These are phyloP conservation scores for Plasmodium gallinaceum DNA, from an alignment of 169 alveolate genomes.

Conservation along the genomic window DNA sequence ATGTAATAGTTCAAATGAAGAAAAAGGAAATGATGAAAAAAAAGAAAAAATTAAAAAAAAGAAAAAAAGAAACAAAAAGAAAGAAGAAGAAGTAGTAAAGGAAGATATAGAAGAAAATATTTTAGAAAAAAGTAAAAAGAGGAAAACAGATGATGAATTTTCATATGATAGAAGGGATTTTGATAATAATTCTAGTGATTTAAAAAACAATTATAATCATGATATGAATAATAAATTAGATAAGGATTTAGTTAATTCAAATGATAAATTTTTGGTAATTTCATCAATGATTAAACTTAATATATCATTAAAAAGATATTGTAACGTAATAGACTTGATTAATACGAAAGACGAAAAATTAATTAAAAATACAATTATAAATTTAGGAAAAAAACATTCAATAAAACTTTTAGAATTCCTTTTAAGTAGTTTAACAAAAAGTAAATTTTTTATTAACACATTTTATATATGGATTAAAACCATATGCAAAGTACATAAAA, in stretches of 20 bases:
- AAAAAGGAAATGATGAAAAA: background rate
- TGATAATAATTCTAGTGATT: background rate
- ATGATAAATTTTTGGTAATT: constrained; percentile 13
- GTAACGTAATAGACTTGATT: background rate
- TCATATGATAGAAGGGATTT: background rate
- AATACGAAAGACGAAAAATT: background rate
- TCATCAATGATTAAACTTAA: constrained; percentile 54
- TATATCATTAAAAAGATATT: constrained; percentile 47
- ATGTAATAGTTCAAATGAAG: background rate
- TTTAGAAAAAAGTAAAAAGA: background rate
- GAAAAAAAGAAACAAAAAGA: background rate
- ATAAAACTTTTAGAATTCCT: constrained; percentile 41
- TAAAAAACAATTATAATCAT: background rate
- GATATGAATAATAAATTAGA: background rate
- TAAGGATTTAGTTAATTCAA: constrained; percentile 1
- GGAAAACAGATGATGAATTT: background rate
- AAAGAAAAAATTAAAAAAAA: background rate
- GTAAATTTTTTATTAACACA: background rate
- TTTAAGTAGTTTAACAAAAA: constrained; percentile 6
- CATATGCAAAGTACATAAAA: constrained; percentile 42
- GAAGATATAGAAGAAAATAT: background rate
- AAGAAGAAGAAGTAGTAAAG: background rate
- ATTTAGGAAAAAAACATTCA: constrained; percentile 59
- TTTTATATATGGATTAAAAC: constrained; percentile 49
- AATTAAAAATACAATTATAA: constrained; percentile 21